A percentile compares a stretch with the other conserved stretches of the same genome.
Evolutionary conservation across 2,329 filamentous ascomycete genomes (phyloP).

Genomic region (Diaporthe nobilis): DNA sequence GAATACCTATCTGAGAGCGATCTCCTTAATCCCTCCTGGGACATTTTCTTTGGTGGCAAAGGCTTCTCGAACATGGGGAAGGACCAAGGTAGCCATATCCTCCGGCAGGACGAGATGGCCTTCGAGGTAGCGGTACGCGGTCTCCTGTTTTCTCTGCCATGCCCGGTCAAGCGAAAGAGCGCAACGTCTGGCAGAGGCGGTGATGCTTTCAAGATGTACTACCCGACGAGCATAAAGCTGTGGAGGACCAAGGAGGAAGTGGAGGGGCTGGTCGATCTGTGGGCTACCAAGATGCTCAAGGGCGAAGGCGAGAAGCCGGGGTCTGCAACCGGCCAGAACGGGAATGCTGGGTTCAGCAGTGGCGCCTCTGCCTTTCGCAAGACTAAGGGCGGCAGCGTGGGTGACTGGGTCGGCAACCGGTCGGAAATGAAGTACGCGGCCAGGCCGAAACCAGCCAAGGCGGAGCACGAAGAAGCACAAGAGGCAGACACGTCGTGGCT

Average conservation of each 20-base stretch:
- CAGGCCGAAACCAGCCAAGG: conserved; percentile 42
- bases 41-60: conserved; percentile 75
- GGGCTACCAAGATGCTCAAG: conserved; percentile 73
- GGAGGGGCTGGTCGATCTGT: conserved; percentile 79
- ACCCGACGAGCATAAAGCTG: conserved; percentile 85
- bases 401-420: conserved; percentile 41
- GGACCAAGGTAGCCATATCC: conserved; percentile 76
- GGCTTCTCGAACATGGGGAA: conserved; percentile 65
- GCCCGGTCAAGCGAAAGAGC: conserved; percentile 82
- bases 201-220: conserved; percentile 91
- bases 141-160: conserved; percentile 85
- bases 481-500: conserved; percentile 54
- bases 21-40: conserved; percentile 81
- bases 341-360: conserved; percentile 44
- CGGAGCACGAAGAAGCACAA: conserved; percentile 41
- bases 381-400: conserved; percentile 50
- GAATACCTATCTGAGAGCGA: conserved; percentile 91
- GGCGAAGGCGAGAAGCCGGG: conserved; percentile 59
- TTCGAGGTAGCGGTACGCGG: conserved; percentile 93
- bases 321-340: not conserved
- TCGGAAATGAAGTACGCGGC: conserved; percentile 45
- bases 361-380: conserved; percentile 65
- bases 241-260: conserved; percentile 90
- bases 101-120: conserved; percentile 93
- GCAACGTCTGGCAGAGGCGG: conserved; percentile 56